These are phyloP conservation scores for Anthracocystis setariae DNA, from an alignment of 1,284 basidiomycete species.

Conservation along the genomic window DNA sequence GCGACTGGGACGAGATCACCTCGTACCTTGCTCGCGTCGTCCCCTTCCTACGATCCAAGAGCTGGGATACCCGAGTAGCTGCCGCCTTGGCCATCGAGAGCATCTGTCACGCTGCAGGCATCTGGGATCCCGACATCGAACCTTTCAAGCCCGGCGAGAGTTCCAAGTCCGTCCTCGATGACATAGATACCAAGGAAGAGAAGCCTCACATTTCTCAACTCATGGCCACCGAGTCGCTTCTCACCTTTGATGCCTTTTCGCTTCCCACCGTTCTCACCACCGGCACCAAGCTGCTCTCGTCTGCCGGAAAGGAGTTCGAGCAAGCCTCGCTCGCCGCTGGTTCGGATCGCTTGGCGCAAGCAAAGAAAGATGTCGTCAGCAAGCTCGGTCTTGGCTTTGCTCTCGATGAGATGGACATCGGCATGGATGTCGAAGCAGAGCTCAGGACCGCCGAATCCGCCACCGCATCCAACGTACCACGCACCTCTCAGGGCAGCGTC, in stretches of 20 bases:
- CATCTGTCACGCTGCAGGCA: slow-evolving; percentile 82
- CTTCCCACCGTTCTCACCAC: slow-evolving; percentile 79
- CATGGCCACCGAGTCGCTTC: slow-evolving; percentile 29
- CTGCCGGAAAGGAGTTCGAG: slow-evolving; percentile 84
- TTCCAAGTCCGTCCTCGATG: slow-evolving; percentile 29
- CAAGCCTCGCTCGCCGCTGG: slow-evolving; percentile 59
- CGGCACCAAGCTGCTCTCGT: slow-evolving; percentile 81
- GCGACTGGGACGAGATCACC: slow-evolving; percentile 74
- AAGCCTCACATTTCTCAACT: slow-evolving; percentile 31
- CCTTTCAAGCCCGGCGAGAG: slow-evolving; percentile 40
- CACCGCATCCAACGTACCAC: slow-evolving; percentile 8
- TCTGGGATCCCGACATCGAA: slow-evolving; percentile 73
- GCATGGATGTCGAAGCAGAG: slow-evolving; percentile 68
- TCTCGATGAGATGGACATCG: slow-evolving; percentile 77
- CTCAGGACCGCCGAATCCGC: slow-evolving; percentile 45
- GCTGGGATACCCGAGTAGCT: slow-evolving; percentile 84
- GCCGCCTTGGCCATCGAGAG: slow-evolving; percentile 85
- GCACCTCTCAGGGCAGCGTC: slow-evolving; percentile 30
- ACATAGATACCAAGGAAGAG: slow-evolving; percentile 25
- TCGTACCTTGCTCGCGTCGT: slow-evolving; percentile 74
- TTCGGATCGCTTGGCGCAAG: slow-evolving; percentile 78
- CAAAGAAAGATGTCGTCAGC: slow-evolving; percentile 77
- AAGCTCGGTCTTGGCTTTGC: slow-evolving; percentile 73
- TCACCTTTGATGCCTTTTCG: slow-evolving; percentile 70
- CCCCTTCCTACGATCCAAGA: slow-evolving; percentile 86